Evolutionary conservation across 345 rosid species (phyloP), one percentile per base, ranked within the genome.

Genomic region (Clausena lansium): DNA sequence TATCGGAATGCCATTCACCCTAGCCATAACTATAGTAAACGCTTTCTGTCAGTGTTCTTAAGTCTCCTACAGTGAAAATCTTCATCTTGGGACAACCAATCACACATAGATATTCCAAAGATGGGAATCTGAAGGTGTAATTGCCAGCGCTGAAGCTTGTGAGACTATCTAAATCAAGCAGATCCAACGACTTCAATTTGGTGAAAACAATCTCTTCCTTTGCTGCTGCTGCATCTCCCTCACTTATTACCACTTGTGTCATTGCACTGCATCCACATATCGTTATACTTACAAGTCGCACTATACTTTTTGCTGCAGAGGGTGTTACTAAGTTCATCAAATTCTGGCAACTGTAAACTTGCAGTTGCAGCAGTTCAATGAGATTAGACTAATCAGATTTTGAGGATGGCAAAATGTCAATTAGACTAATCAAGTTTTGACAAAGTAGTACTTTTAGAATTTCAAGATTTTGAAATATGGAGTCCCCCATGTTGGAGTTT

Each of bases 251-350:
- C 25, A 57, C 52, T 72, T 36, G 52, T 1, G n/a, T 72, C 28
- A 28, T 15, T 19, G 9, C 9, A 7, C 1, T 9, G 58, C 73
- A 70, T 4, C 2, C 30, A 4, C 1, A 1, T 70, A 70, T n/a
- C 22, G 0, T 27, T 73, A 80, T 6, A 4, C 1, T 1, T 4
- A 6, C 50, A 6, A 81, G 39, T 0, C 50, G 62, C 64, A 65
- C 74, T 41, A 79, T 28, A 59, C 74, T 59, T 68, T 47, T 70
- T 24, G 63, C 82, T 20, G 30, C 38, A 8, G 39, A 74, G 25
- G 63, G 7, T 79, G 78, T 20, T 30, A 79, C 25, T 9, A 79
- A 30, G 33, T 59, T 67, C 33, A 5, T 22, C 35, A 79, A 19
- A 24, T 10, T 13, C 3, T 32, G 2, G 35, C 82, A 74, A 27